A percentile compares a stretch with the other conserved stretches of the same genome.
Evolutionary conservation across 2,329 filamentous ascomycete species (phyloP).

Genomic region (Penicillium nordicum): DNA sequence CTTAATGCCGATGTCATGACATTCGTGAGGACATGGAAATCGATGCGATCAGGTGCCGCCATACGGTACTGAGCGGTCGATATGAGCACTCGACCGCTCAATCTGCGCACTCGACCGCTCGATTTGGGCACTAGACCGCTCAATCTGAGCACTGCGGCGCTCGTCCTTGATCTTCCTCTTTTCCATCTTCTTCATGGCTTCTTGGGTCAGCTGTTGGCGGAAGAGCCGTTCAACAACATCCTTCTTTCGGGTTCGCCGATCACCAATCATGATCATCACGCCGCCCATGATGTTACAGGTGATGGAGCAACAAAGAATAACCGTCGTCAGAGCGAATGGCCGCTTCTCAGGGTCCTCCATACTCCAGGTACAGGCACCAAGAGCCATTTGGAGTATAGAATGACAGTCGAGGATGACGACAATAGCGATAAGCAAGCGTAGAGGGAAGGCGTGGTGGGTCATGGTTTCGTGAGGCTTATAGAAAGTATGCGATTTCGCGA

Average conservation of each 20-base stretch:
- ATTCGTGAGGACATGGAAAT: slow-evolving; percentile 9
- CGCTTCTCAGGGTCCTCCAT: slow-evolving; percentile 65
- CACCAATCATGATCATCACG: slow-evolving; percentile 71
- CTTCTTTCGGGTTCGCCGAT: slow-evolving; percentile 76
- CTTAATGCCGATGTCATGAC: slow-evolving; percentile 9
- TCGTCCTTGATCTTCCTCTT: slow-evolving; percentile 48
- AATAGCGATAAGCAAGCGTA: slow-evolving; percentile 69
- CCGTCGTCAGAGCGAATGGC: slow-evolving; percentile 70
- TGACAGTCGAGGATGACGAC: slow-evolving; percentile 78
- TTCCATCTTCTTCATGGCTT: slow-evolving; percentile 58
- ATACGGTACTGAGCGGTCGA: slow-evolving; percentile 23
- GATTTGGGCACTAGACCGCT: slow-evolving; percentile 2
- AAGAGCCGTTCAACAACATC: slow-evolving; percentile 75
- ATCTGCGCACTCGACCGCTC: not conserved
- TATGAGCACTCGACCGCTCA: slow-evolving; percentile 25
- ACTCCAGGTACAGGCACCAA: slow-evolving; percentile 74
- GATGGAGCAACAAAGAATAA: slow-evolving; percentile 76
- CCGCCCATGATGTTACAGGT: slow-evolving; percentile 74
- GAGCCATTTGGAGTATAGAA: slow-evolving; percentile 73
- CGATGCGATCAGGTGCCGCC: slow-evolving; percentile 13
- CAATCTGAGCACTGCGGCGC: slow-evolving; percentile 21
- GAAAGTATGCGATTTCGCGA: slow-evolving; percentile 79
- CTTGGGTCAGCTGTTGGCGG: slow-evolving; percentile 68
- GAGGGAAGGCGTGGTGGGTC: slow-evolving; percentile 75
- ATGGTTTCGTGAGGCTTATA: slow-evolving; percentile 85